Percentiles rank a stretch among this genome's conserved stretches.
phyloP scores from a whole-genome alignment of 495 filamentous ascomycete genomes.

The Trichoderma asperelloides region DNA sequence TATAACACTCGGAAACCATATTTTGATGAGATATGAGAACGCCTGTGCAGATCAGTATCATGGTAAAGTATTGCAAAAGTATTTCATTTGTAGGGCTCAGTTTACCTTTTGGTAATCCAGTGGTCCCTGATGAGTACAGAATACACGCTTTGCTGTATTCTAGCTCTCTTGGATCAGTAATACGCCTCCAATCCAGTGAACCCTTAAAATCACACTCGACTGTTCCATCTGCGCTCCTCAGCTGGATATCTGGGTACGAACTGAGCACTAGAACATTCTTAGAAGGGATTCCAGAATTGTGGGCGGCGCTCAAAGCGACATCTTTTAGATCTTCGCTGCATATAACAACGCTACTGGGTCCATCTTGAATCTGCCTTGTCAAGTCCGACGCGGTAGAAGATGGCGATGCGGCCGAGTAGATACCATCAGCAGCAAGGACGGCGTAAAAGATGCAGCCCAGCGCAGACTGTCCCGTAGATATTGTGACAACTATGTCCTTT shows the following conservation, averaged over 20 bases:
- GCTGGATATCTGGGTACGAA: slow-evolving; percentile 14
- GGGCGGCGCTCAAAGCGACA: slow-evolving; percentile 51
- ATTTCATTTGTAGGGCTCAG: not conserved
- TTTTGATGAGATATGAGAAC: slow-evolving; percentile 67
- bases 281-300: slow-evolving; percentile 43
- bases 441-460: slow-evolving; percentile 39
- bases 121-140: slow-evolving; percentile 82
- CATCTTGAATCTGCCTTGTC: slow-evolving; percentile 31
- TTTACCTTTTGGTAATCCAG: slow-evolving; percentile 65
- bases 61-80: not conserved
- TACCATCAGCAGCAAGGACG: slow-evolving; percentile 40
- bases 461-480: slow-evolving; percentile 40
- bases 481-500: slow-evolving; percentile 42
- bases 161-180: slow-evolving; percentile 33
- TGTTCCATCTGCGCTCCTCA: slow-evolving; percentile 15
- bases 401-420: slow-evolving; percentile 38
- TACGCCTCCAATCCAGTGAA: slow-evolving; percentile 32
- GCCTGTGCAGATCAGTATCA: not conserved
- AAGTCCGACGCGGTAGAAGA: slow-evolving; percentile 34
- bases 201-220: not conserved
- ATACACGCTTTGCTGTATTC: slow-evolving; percentile 43
- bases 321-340: slow-evolving; percentile 40
- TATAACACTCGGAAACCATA: slow-evolving; percentile 37
- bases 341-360: slow-evolving; percentile 44
- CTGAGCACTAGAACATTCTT: slow-evolving; percentile 26